Conservation (phyloP, 345 rosid species). For the Microcos paniculata region DNA sequence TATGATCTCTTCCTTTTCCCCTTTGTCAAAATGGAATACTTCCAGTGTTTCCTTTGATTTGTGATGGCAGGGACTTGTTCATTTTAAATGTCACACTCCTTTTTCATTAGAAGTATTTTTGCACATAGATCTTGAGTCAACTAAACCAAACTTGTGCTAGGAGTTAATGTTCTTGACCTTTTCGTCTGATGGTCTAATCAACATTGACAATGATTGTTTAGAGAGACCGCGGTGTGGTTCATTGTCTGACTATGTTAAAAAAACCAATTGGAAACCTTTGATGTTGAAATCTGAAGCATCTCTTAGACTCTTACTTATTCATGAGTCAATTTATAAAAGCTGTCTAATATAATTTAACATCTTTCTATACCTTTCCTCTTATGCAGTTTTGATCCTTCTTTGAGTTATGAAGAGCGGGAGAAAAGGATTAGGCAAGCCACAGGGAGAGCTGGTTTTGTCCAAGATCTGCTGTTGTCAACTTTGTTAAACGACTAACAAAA, state of each 20-base stretch:
- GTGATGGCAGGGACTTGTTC: neutral
- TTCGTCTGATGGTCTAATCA: neutral
- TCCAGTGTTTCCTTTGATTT: neutral
- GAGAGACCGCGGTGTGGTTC: neutral
- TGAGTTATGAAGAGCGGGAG: constrained; percentile 57
- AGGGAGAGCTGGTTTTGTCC: constrained; percentile 56
- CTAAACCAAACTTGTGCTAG: neutral
- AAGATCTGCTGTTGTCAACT: constrained; percentile 50
- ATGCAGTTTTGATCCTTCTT: constrained; percentile 56
- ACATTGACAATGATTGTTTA: neutral
- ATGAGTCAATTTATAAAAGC: neutral
- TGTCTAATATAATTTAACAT: neutral
- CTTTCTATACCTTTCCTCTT: neutral
- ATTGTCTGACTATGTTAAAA: neutral
- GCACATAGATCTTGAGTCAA: neutral
- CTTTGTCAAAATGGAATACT: neutral
- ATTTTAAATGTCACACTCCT: neutral
- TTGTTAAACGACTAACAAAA: constrained; percentile 30
- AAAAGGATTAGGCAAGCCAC: constrained; percentile 50
- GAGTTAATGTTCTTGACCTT: neutral
- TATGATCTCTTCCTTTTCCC: neutral
- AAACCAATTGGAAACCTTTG: neutral
- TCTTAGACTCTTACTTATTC: neutral
- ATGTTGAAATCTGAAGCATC: neutral
- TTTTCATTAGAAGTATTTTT: neutral